Evolutionary conservation across 2,329 filamentous ascomycete genomes (phyloP).

Genomic region (Hirsutella minnesotensis): DNA sequence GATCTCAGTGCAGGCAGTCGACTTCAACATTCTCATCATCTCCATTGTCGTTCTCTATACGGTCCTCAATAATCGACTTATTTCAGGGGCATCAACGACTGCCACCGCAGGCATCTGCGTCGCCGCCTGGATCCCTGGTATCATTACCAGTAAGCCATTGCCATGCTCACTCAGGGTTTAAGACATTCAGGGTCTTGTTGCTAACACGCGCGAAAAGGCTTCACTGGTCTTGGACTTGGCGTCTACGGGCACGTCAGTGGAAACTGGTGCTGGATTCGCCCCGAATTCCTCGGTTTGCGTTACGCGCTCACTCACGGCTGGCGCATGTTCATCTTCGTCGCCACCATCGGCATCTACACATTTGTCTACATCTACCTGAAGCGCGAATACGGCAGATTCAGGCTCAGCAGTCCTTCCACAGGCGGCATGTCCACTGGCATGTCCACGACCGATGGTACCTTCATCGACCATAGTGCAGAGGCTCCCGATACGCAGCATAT

Average conservation of each 20-base stretch:
- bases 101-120: constrained; percentile 21
- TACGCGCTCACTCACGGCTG: constrained; percentile 30
- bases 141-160: constrained; percentile 19
- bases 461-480: not conserved
- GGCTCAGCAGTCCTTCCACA: constrained; percentile 1
- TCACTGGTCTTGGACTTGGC: constrained; percentile 6
- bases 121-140: constrained; percentile 26
- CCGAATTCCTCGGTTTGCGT: constrained; percentile 19
- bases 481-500: constrained; percentile 4
- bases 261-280: constrained; percentile 33
- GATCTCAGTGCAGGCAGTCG: constrained; percentile 29
- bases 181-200: not conserved
- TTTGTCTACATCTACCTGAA: constrained; percentile 20
- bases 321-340: constrained; percentile 27
- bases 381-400: constrained; percentile 4
- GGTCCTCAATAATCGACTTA: constrained; percentile 20
- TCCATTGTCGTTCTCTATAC: constrained; percentile 28
- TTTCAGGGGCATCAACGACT: constrained; percentile 16
- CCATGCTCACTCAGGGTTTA: not conserved
- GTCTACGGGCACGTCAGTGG: constrained; percentile 23
- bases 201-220: not conserved
- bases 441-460: not conserved
- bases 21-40: constrained; percentile 32
- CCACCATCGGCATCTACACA: constrained; percentile 24
- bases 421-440: constrained; percentile 1